Base-by-base conservation (phyloP, 495 filamentous ascomycete species). In the Hapsidospora chrysogenum region DNA sequence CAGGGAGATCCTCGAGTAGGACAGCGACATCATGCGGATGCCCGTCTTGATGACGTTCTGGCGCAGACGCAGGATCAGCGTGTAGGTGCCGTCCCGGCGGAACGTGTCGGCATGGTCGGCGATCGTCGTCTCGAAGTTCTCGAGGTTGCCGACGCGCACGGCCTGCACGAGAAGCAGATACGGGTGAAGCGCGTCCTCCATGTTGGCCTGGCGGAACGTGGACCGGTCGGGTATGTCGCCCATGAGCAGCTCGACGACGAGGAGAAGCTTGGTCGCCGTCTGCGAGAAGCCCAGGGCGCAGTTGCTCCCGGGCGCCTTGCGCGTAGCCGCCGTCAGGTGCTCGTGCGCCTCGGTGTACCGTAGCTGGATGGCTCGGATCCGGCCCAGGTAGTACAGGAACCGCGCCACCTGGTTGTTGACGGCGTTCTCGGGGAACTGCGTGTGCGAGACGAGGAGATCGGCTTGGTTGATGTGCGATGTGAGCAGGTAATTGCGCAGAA, bases 31-130 rank as follows among this genome's bases (percentile, higher is more conserved):
- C 83, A 94, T 95, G 41, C 89, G 83, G 44, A 97, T 89, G 45
- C 89, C 89, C 22, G 89, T 97, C 64, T 93, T 94, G 73, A 97
- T 96, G 53, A 97, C 89, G 57, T 96, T 96, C 53, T 97, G 89
- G 35, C 89, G 74, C 26, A 97, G 66, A 31, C 89, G 84, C 41
- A 95, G 69, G 51, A 95, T 87, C 33, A 97, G 68, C 6, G 85
- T 93, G 58, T 96, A 96, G 14, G 86, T 95, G 36, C 84, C 85
- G 54, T 97, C 92, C 36, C 78, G 77, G 31, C 81, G 74, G 75
- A 96, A 97, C 11, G 76, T 79, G 16, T 76, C 71, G 36, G 73
- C 77, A 57, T 94, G 74, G 14, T 71, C 70, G 41, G 76, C 74
- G 37, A 95, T 80, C 41, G 78, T 76, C 35, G 74, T 76, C 52